Conservation (phyloP, 2,329 filamentous ascomycete species). For the Arthrobotrys pseudoclavata region DNA sequence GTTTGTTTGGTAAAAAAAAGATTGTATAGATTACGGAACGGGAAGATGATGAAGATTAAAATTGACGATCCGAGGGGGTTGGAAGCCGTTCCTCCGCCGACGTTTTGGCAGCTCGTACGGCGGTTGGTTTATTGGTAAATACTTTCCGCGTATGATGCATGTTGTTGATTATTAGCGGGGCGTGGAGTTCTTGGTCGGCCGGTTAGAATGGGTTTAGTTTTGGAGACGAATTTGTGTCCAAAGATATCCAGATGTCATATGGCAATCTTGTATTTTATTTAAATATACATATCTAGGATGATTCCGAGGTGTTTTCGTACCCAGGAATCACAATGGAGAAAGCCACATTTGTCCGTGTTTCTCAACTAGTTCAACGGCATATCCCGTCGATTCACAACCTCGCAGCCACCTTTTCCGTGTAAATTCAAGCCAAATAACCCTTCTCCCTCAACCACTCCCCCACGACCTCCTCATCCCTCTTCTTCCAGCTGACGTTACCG, state of each 20-base stretch:
- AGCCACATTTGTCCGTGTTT: neutral
- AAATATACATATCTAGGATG: no score
- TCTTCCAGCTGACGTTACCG: conserved; percentile 84
- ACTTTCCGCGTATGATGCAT: neutral
- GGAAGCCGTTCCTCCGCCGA: conserved; percentile 45
- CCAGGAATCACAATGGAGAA: neutral
- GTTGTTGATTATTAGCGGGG: neutral
- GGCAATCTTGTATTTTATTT: neutral
- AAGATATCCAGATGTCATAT: no score
- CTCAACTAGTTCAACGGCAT: neutral
- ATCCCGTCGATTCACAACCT: conserved; percentile 16
- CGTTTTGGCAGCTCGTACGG: conserved; percentile 25
- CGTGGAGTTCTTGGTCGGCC: neutral
- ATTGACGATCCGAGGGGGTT: conserved; percentile 46
- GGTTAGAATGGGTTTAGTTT: no score
- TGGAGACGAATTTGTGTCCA: no score
- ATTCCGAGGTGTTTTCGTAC: neutral
- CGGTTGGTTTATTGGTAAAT: conserved; percentile 41
- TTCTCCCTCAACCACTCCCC: conserved; percentile 82
- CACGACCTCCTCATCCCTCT: conserved; percentile 79
- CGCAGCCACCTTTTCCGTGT: neutral
- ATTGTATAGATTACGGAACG: conserved; percentile 18
- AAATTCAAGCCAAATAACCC: conserved; percentile 70
- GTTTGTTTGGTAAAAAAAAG: neutral
- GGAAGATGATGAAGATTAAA: conserved; percentile 39